phyloP scores from a whole-genome alignment of 331 rosid genomes.

The Ulmus americana region DNA sequence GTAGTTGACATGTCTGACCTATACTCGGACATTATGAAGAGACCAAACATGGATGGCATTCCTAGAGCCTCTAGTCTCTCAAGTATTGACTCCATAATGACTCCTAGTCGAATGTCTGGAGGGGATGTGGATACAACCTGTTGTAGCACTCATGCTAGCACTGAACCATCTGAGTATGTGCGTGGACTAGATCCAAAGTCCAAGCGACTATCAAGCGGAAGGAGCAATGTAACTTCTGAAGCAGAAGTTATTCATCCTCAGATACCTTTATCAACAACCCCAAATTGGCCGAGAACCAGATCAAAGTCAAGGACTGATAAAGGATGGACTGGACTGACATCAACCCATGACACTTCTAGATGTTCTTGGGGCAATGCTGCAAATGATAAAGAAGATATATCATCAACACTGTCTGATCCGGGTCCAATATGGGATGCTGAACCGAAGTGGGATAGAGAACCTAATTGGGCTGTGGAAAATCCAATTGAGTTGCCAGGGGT shows the following conservation, averaged over 20 bases:
- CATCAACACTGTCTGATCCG: slow-evolving; percentile 93
- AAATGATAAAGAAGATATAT: slow-evolving; percentile 88
- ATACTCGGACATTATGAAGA: slow-evolving; percentile 72
- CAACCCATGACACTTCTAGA: slow-evolving; percentile 70
- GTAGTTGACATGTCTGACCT: slow-evolving; percentile 83
- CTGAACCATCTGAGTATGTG: slow-evolving; percentile 95
- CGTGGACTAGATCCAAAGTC: slow-evolving; percentile 94
- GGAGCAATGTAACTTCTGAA: slow-evolving; percentile 74
- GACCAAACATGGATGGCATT: slow-evolving; percentile 79
- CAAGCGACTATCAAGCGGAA: slow-evolving; percentile 83
- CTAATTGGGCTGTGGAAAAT: slow-evolving; percentile 82
- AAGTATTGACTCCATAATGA: slow-evolving; percentile 96
- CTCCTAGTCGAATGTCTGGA: slow-evolving; percentile 89
- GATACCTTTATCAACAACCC: slow-evolving; percentile 80
- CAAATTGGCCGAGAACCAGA: slow-evolving; percentile 97
- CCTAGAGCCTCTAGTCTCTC: slow-evolving; percentile 98
- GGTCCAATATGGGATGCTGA: slow-evolving; percentile 99
- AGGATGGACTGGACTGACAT: slow-evolving; percentile 85
- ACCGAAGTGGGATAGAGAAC: slow-evolving; percentile 89
- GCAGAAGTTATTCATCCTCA: slow-evolving; percentile 94
- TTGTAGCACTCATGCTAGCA: slow-evolving; percentile 69
- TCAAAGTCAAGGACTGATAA: slow-evolving; percentile 88
- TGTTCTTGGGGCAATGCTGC: slow-evolving; percentile 72
- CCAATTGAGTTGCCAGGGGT: slow-evolving; percentile 91
- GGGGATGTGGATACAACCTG: slow-evolving; percentile 72